Conservation (phyloP, 176 grass and related monocot species). For the Guadua angustifolia region DNA sequence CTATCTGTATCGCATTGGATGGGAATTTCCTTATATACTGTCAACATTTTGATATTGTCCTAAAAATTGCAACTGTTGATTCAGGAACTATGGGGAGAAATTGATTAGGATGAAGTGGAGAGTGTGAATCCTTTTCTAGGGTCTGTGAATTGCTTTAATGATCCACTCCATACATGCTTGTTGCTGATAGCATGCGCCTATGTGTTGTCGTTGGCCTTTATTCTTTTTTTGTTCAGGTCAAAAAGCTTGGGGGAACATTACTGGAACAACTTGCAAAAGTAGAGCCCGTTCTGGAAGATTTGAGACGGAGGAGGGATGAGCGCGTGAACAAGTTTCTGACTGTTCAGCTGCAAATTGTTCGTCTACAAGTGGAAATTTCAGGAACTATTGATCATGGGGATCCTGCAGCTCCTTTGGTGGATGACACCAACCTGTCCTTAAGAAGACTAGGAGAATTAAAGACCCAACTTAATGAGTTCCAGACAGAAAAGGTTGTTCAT, state of each 20-base stretch:
- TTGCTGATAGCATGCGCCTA: conserved; percentile 11
- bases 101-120: conserved; percentile 71
- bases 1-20: background rate
- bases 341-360: conserved; percentile 63
- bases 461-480: conserved; percentile 65
- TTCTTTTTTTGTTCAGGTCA: conserved; percentile 50
- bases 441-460: conserved; percentile 64
- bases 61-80: conserved; percentile 19
- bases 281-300: conserved; percentile 66
- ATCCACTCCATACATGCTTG: background rate
- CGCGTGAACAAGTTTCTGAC: conserved; percentile 62
- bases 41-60: background rate
- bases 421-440: conserved; percentile 66
- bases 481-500: conserved; percentile 71
- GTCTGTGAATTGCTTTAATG: conserved; percentile 43
- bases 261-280: conserved; percentile 71
- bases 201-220: background rate
- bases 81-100: conserved; percentile 82
- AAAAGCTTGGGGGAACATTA: conserved; percentile 67
- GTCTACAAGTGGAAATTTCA: conserved; percentile 70
- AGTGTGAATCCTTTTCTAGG: conserved; percentile 71
- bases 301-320: conserved; percentile 70
- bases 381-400: conserved; percentile 61
- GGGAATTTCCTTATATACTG: background rate
- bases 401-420: conserved; percentile 48